Percentiles rank a stretch among this genome's conserved stretches.
These are phyloP conservation scores for Venustampulla echinocandica DNA, from an alignment of 495 filamentous ascomycete species.

Conservation along the genomic window DNA sequence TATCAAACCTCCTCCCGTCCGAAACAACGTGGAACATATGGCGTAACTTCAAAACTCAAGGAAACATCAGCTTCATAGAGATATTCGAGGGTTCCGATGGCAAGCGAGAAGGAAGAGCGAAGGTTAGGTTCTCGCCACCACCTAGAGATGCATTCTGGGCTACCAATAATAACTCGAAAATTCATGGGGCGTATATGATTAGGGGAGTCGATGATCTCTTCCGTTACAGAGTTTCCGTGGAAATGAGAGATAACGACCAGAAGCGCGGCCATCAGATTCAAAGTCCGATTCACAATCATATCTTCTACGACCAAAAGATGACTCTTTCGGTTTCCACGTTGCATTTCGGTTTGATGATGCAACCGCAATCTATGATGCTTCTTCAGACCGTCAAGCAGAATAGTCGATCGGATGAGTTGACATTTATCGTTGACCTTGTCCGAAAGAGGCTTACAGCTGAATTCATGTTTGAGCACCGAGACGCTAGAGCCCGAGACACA, in stretches of 20 bases:
- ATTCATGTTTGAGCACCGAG: slow-evolving; percentile 32
- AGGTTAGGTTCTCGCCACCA: slow-evolving; percentile 26
- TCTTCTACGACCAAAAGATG: slow-evolving; percentile 15
- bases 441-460: slow-evolving; percentile 33
- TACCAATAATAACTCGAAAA: slow-evolving; percentile 1
- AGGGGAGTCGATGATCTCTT: not conserved
- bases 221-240: not conserved
- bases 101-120: slow-evolving; percentile 20
- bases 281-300: slow-evolving; percentile 11
- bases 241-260: not conserved
- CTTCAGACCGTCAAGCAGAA: slow-evolving; percentile 30
- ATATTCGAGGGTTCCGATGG: slow-evolving; percentile 22
- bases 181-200: not conserved
- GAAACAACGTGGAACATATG: slow-evolving; percentile 23
- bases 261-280: not conserved
- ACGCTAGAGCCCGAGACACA: slow-evolving; percentile 25
- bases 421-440: slow-evolving; percentile 37
- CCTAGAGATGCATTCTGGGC: slow-evolving; percentile 24
- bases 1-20: not conserved
- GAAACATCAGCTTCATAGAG: slow-evolving; percentile 26
- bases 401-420: not conserved
- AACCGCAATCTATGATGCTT: slow-evolving; percentile 37
- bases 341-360: slow-evolving; percentile 46
- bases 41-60: slow-evolving; percentile 20
- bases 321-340: slow-evolving; percentile 28